Evolutionary conservation across 768 basidiomycete genomes (phyloP).

Genomic region (Phanerodontia chrysosporium): DNA sequence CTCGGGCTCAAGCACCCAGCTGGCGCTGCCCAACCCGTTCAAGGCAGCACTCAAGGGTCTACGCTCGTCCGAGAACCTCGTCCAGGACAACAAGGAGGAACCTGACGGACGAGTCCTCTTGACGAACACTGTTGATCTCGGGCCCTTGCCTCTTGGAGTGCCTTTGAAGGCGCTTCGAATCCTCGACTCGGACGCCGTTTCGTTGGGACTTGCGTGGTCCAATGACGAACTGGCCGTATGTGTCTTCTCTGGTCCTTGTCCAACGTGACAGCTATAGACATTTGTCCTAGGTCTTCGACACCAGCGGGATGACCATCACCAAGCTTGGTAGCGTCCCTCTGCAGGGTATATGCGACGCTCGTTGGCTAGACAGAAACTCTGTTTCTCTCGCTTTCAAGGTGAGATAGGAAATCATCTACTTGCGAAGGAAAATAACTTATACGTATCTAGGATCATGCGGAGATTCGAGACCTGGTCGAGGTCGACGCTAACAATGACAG

Average conservation of each 20-base stretch:
- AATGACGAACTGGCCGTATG: conserved; percentile 18
- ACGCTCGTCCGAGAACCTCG: conserved; percentile 45
- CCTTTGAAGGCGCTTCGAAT: conserved; percentile 25
- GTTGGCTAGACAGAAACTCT: conserved; percentile 15
- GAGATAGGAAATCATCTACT: not conserved
- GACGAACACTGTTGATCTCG: conserved; percentile 31
- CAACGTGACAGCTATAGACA: not conserved
- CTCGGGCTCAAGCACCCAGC: conserved; percentile 24
- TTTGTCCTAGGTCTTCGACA: conserved; percentile 1
- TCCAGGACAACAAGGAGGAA: conserved; percentile 19
- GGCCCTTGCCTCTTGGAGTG: conserved; percentile 27
- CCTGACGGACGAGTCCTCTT: conserved; percentile 26
- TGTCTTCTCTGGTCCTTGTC: not conserved
- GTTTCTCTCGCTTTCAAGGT: conserved; percentile 19
- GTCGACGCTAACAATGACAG: conserved; percentile 21
- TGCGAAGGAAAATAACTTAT: too few relatives aligned
- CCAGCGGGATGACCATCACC: not conserved
- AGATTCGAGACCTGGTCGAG: conserved; percentile 11
- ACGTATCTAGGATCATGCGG: conserved; percentile 20
- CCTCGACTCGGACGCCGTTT: conserved; percentile 30
- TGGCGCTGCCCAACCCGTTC: conserved; percentile 63
- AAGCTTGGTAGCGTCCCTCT: not conserved
- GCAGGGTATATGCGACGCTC: conserved; percentile 11
- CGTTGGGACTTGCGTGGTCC: conserved; percentile 17
- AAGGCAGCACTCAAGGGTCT: conserved; percentile 34